Base-by-base conservation (phyloP, 805 yeast genomes). In the Kodamaea sagamina region DNA sequence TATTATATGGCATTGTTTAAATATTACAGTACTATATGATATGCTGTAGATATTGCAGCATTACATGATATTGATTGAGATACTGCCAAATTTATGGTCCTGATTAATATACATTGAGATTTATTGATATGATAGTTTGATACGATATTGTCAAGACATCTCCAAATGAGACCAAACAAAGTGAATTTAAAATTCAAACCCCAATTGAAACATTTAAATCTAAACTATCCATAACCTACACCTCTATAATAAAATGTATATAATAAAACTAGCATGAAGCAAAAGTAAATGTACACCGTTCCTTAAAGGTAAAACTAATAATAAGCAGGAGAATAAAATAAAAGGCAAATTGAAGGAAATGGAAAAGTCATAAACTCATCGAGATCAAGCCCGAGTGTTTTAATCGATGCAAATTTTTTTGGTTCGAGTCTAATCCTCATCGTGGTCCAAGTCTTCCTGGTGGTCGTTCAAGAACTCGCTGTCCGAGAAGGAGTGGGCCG, bases 401-500 rank as follows among this genome's bases (percentile, higher is more conserved):
- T 17, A 29, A 29, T 29, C 34, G 34, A 29, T 29, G 34, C 34
- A 29, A 29, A 29, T 29, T 29, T 29, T 29, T 29, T 13, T 4
- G 34, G 15, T 21, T 21, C 24, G 24, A n/a, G 16, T 29, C 26
- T 37, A 37, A 22, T 37, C 40, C 40, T 41, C 38, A 9, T 35
- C 35, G 13, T 22, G 28, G 13, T 26, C 32, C 19, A 26, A 21
- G 6, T 32, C 37, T 19, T 45, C 48, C 18, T 48, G 50, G 22
- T 52, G 55, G 36, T 58, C 62, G 49, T 44, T 46, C 48, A 51
- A 41, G 37, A 52, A 51, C 39, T 56, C 62, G 42, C 46, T 51
- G 42, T 58, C 61, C 17, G 60, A 53, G 44, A 50, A 56, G 24
- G 61, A 45, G 24, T 46, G 44, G 26, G 43, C 44, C n/a, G 53